Evolutionary conservation across 2,329 filamentous ascomycete genomes (phyloP), one percentile per base, ranked within the genome.

Genomic region (Camptophora hylomeconis): DNA sequence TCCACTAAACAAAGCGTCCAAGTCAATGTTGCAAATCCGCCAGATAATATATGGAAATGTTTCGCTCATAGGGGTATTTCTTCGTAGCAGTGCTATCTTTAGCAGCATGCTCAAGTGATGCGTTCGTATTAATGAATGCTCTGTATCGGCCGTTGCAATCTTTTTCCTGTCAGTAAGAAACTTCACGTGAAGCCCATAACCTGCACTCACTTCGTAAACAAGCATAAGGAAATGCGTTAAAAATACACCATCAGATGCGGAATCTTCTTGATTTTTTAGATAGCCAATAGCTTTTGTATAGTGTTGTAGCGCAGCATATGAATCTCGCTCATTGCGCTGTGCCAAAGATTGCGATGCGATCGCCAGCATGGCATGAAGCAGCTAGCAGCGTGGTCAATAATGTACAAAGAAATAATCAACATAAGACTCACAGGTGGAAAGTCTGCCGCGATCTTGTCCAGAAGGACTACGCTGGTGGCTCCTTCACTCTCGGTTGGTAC

Each of bases 331-430:
- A 17, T 60, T 56, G 38, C 54, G 58, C 29, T 60, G 56, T 13
- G 59, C 57, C 23, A 68, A 51, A 40, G 63, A 66, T 23, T 70
- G 54, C 11, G 64, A 64, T 14, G 64, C 65, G n/a, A 72, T 48
- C 4, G 67, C 67, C 53, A 69, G 67, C 38, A 72, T 69, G 5
- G 68, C 66, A 43, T 71, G 63, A 26, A 64, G 61, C 30, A 72
- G 56, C 65, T 68, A 31, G 24, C 30, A 26, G 30, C 26, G 16
- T 37, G 26, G 28, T 24, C 17, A 24, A 30, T 15, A 27, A 33
- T 36, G 16, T 35, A 30, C 24, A 26, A n/a, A 13, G 12, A 8
- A 30, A 8, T 10, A 7, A n/a, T 10, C 5, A 12, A 38, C 18
- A 10, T 7, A 3, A 4, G 17, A 57, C 62, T 45, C 50, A 69